Evolutionary conservation across 202 grass and related monocot species (phyloP), one percentile per base, ranked within the genome.

Genomic region (Eragrostis tef): DNA sequence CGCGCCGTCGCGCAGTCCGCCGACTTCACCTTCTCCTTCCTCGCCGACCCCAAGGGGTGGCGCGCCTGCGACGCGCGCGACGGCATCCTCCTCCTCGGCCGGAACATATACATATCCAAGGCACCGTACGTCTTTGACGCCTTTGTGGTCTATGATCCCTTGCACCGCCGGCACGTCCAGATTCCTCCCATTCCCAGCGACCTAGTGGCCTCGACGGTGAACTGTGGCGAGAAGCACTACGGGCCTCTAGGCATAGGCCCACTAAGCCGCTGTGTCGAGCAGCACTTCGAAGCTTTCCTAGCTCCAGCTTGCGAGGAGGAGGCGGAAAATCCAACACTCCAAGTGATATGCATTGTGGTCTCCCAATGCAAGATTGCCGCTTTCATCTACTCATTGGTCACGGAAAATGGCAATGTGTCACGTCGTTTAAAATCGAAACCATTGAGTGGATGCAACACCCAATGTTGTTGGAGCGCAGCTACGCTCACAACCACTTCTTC

Each of bases 371-470:
- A 72, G 74, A 0, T 72, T 6, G 45, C 50, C 7, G 1, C 59
- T 21, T 85, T 79, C 46, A 7, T 64, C 74, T 84, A 77, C 82
- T 85, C 82, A 11, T 78, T 65, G 6, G 27, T 16, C 14, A 44
- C 65, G 1, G 29, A 2, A 31, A 10, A 78, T 21, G 83, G 74
- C 0, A 54, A 6, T 1, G n/a, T 6, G 7, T 44, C 42, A 14
- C 43, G 6, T 25, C 43, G 47, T 22, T 70, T 9, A 11, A 11
- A 0, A 44, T 12, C 0, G n/a, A 4, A 45, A 0, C 9, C 41
- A 13, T 22, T 14, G 7, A 45, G 6, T 21, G 1, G 43, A 6
- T 46, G 11, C 0, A 1, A 3, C 0, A 0, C 10, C 0, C 2
- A 2, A n/a, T 0, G 1, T n/a, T 3, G 0, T 39, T n/a, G 16